Evolutionary conservation across 1,284 basidiomycete species (phyloP).

Genomic region (Irpex rosettiformis): DNA sequence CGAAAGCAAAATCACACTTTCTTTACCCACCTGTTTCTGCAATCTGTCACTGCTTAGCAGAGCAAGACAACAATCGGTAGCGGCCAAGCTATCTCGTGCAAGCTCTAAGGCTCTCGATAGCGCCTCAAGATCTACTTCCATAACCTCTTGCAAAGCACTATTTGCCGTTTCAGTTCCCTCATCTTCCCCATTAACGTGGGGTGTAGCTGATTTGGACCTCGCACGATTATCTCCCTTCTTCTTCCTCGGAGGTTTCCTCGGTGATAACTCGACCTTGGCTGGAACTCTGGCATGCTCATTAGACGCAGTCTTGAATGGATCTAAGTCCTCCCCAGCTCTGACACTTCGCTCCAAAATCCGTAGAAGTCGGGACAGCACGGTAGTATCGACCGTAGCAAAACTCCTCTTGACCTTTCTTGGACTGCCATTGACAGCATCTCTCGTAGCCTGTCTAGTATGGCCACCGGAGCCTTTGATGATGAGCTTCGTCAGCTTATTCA

Average conservation of each 20-base stretch:
- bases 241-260: conserved; percentile 38
- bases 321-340: conserved; percentile 65
- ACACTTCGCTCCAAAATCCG: conserved; percentile 78
- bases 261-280: conserved; percentile 18
- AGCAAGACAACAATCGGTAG: conserved; percentile 79
- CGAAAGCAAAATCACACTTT: too few relatives aligned
- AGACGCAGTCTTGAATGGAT: conserved; percentile 47
- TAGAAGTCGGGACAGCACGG: conserved; percentile 59
- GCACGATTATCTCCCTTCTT: conserved; percentile 17
- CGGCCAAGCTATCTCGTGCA: conserved; percentile 68
- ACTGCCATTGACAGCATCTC: conserved; percentile 34
- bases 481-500: conserved; percentile 68
- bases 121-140: conserved; percentile 49
- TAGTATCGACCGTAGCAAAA: conserved; percentile 63
- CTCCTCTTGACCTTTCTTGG: conserved; percentile 41
- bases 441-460: conserved; percentile 20
- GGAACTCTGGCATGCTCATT: conserved; percentile 24
- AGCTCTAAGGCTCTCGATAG: conserved; percentile 49
- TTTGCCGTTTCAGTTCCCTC: conserved; percentile 27
- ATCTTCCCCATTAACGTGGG: conserved; percentile 21
- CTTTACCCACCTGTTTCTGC: conserved; percentile 70
- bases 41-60: conserved; percentile 76
- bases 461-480: conserved; percentile 58
- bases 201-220: conserved; percentile 27
- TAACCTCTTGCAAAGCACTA: conserved; percentile 24